Conservation (phyloP, 2,329 filamentous ascomycete genomes). For the Fusarium heterosporum region DNA sequence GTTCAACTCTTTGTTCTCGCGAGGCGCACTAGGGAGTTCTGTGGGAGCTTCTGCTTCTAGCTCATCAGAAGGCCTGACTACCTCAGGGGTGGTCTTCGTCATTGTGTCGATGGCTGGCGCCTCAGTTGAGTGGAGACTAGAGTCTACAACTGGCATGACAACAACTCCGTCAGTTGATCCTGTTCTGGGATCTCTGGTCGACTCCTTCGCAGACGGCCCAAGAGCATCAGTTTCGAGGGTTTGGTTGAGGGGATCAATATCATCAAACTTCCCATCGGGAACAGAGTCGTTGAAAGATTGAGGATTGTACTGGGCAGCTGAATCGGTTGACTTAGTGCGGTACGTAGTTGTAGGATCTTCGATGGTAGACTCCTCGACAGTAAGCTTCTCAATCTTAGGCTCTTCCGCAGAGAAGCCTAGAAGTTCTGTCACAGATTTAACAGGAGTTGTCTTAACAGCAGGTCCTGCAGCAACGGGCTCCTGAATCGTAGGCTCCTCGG, state of each 20-base stretch:
- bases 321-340: neutral
- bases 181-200: neutral
- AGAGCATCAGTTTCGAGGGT: neutral
- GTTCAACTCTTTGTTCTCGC: neutral
- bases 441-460: no score
- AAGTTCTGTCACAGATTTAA: no score
- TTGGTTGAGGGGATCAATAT: neutral
- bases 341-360: neutral
- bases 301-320: neutral
- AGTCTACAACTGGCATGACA: neutral
- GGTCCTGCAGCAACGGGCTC: neutral
- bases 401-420: neutral
- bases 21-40: neutral
- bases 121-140: neutral
- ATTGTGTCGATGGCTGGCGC: neutral
- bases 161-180: constrained; percentile 9
- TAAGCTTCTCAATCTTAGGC: neutral
- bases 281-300: constrained; percentile 11
- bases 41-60: neutral
- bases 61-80: constrained; percentile 4
- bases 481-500: neutral
- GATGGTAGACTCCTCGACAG: neutral
- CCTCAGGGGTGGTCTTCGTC: constrained; percentile 4
- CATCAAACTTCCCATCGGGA: constrained; percentile 1
- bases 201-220: constrained; percentile 4